Percentiles rank a stretch among this genome's conserved stretches.
These are phyloP conservation scores for Cylindrotheca fusiformis DNA, from an alignment of 108 stramenopile species.

Conservation along the genomic window DNA sequence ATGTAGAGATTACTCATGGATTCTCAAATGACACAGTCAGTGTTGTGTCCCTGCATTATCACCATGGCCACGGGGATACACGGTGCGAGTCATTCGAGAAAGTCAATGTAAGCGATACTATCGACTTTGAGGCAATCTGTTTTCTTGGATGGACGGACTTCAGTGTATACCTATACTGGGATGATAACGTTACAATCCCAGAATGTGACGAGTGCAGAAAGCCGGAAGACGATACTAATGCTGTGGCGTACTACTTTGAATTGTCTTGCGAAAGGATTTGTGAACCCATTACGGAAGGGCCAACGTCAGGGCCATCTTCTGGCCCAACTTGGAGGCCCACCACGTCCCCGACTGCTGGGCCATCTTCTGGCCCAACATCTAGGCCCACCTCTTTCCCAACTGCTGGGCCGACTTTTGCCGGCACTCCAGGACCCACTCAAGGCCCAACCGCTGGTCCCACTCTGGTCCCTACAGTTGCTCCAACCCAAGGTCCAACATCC, in stretches of 20 bases:
- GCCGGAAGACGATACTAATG: slow-evolving; percentile 17
- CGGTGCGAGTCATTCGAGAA: slow-evolving; percentile 5
- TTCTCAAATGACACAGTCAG: slow-evolving; percentile 6
- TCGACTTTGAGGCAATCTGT: slow-evolving; percentile 12
- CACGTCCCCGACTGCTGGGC: slow-evolving; percentile 1
- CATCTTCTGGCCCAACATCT: slow-evolving; percentile 3
- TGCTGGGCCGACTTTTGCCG: background rate
- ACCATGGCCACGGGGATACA: background rate
- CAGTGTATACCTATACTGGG: slow-evolving; percentile 13
- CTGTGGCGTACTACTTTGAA: slow-evolving; percentile 21
- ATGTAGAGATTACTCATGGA: slow-evolving; percentile 9
- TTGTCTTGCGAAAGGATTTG: slow-evolving; percentile 3
- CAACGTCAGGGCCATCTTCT: slow-evolving; percentile 7
- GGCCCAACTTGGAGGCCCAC: background rate
- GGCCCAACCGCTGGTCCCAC: slow-evolving; percentile 5
- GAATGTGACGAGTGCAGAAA: slow-evolving; percentile 24
- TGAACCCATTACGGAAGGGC: background rate
- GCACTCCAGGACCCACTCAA: no score
- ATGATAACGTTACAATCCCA: slow-evolving; percentile 12
- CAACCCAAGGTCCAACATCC: slow-evolving; percentile 4
- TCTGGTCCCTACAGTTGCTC: slow-evolving; percentile 4
- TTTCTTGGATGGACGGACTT: slow-evolving; percentile 25
- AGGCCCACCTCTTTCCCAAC: background rate
- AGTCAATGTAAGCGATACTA: slow-evolving; percentile 6
- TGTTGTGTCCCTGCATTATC: slow-evolving; percentile 12